Conservation (phyloP, 176 grass and related monocot genomes). For the Musa beccarii region DNA sequence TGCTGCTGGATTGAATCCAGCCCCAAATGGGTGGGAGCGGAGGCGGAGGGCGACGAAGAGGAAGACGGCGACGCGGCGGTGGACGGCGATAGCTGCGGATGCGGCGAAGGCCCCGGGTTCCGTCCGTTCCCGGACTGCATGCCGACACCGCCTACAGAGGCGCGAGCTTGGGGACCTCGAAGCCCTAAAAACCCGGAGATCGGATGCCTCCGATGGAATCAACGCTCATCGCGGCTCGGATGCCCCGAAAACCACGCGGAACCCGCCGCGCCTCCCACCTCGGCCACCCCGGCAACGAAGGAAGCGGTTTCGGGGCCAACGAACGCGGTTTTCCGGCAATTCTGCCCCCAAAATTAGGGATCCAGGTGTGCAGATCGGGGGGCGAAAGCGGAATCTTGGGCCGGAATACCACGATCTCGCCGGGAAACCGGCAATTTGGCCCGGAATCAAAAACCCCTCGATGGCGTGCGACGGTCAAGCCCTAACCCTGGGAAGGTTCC, state of each 20-base stretch:
- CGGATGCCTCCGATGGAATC: not conserved
- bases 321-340: not conserved
- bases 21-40: slow-evolving; percentile 33
- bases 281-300: too few species aligned
- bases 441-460: not conserved
- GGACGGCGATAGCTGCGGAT: not conserved
- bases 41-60: slow-evolving; percentile 18
- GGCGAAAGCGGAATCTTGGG: not conserved
- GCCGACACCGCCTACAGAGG: not conserved
- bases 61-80: slow-evolving; percentile 10
- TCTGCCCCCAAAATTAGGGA: not conserved
- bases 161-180: not conserved
- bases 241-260: too few species aligned
- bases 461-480: not conserved
- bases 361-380: not conserved
- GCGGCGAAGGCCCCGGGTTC: not conserved
- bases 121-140: slow-evolving; percentile 14
- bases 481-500: not conserved
- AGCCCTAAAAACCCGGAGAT: not conserved
- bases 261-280: too few species aligned
- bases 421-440: not conserved
- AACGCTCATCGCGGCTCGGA: too few species aligned
- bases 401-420: not conserved
- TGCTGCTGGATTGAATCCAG: slow-evolving; percentile 28
- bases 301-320: too few species aligned